Conservation (phyloP, 2,329 filamentous ascomycete genomes). For the Akanthomyces lecanii region DNA sequence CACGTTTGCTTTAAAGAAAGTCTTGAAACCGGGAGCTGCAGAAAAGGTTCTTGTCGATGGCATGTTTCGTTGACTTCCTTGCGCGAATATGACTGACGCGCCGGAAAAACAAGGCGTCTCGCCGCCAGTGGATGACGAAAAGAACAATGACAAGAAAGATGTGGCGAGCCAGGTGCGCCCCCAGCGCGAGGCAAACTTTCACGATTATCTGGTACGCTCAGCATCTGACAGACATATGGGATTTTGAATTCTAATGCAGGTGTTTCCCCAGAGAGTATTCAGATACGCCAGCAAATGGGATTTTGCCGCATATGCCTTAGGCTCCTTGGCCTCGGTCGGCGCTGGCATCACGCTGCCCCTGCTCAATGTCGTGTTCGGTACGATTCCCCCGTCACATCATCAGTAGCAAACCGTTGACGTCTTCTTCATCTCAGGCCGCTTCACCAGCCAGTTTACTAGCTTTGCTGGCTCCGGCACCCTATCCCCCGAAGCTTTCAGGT, state of each 20-base stretch:
- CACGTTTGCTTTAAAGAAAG: neutral
- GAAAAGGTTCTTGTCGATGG: too few species aligned
- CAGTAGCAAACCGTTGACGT: constrained; percentile 19
- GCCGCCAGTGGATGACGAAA: neutral
- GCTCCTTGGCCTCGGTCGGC: constrained; percentile 45
- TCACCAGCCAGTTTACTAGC: constrained; percentile 34
- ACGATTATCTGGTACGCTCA: constrained; percentile 35
- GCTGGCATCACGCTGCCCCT: constrained; percentile 53
- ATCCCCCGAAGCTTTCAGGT: constrained; percentile 35
- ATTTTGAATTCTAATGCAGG: neutral
- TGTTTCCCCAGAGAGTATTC: constrained; percentile 42
- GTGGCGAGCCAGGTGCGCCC: constrained; percentile 24
- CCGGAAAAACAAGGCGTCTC: neutral
- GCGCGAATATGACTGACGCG: neutral
- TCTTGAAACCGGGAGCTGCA: too few species aligned
- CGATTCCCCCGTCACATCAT: constrained; percentile 6
- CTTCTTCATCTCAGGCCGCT: constrained; percentile 44
- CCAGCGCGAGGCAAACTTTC: constrained; percentile 38
- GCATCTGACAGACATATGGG: constrained; percentile 15
- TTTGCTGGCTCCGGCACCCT: constrained; percentile 14
- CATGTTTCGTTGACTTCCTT: too few species aligned
- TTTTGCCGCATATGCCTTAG: constrained; percentile 43
- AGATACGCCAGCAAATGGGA: constrained; percentile 52
- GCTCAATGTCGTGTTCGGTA: constrained; percentile 57
- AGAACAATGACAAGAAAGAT: constrained; percentile 22